phyloP scores from a whole-genome alignment of 2,329 filamentous ascomycete species.

The Xylariaceae sp. region DNA sequence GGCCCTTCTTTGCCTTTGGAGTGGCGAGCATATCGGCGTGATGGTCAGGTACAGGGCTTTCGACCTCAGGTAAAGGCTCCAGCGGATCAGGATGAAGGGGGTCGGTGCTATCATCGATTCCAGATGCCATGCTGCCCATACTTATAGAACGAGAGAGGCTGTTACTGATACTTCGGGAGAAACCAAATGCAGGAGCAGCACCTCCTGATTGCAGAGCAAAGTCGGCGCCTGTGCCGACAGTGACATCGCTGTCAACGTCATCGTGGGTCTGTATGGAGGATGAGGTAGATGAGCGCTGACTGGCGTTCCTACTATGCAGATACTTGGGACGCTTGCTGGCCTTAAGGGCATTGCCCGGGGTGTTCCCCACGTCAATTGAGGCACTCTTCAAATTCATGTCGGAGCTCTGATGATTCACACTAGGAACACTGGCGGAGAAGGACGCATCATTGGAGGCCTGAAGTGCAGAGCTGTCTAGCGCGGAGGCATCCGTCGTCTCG shows the following conservation, averaged over 20 bases:
- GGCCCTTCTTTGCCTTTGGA: slow-evolving; percentile 57
- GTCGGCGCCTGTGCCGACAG: slow-evolving; percentile 64
- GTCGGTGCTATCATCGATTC: slow-evolving; percentile 54
- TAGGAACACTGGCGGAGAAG: slow-evolving; percentile 19
- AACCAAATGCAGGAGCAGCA: slow-evolving; percentile 55
- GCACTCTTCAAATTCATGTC: slow-evolving; percentile 24
- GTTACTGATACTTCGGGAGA: slow-evolving; percentile 47
- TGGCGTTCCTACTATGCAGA: slow-evolving; percentile 52
- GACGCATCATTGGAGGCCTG: slow-evolving; percentile 30
- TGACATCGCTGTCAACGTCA: slow-evolving; percentile 69
- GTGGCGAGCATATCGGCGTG: slow-evolving; percentile 58
- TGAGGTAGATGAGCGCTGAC: slow-evolving; percentile 52
- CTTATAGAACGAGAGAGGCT: slow-evolving; percentile 72
- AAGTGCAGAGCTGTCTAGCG: slow-evolving; percentile 22
- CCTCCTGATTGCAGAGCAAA: slow-evolving; percentile 81
- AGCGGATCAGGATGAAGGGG: slow-evolving; percentile 40
- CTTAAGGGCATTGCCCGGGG: slow-evolving; percentile 42
- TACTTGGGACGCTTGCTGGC: slow-evolving; percentile 50
- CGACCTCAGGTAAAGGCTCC: slow-evolving; percentile 45
- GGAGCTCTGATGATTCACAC: slow-evolving; percentile 28
- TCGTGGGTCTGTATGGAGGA: slow-evolving; percentile 57
- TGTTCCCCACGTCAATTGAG: slow-evolving; percentile 40
- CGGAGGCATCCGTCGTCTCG: slow-evolving; percentile 12
- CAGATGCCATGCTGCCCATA: slow-evolving; percentile 84
- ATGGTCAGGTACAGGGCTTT: slow-evolving; percentile 30